Evolutionary conservation across 2,329 filamentous ascomycete species (phyloP).

Genomic region (Penicillium sp.): DNA sequence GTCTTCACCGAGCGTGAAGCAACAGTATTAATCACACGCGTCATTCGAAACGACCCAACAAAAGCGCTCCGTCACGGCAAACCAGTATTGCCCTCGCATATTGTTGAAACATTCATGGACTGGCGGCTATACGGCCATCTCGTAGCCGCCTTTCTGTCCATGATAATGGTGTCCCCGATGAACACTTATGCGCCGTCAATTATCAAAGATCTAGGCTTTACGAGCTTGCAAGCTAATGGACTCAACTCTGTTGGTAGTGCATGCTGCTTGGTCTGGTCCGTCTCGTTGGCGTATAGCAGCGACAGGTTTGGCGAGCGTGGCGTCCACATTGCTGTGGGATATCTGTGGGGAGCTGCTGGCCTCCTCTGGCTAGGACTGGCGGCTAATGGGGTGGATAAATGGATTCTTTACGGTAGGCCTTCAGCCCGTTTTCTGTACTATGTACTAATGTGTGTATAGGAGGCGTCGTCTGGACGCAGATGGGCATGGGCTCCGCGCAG

Average conservation of each 20-base stretch:
- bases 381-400: slow-evolving; percentile 18
- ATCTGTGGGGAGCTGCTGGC: slow-evolving; percentile 19
- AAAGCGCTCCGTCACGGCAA: slow-evolving; percentile 8
- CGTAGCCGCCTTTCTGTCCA: slow-evolving; percentile 11
- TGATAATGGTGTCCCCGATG: slow-evolving; percentile 15
- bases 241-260: slow-evolving; percentile 47
- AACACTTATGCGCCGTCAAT: slow-evolving; percentile 51
- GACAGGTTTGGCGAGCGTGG: slow-evolving; percentile 18
- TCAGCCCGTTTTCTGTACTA: too few relatives aligned
- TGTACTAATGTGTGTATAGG: slow-evolving; percentile 9
- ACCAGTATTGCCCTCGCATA: slow-evolving; percentile 1
- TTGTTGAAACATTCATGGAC: slow-evolving; percentile 8
- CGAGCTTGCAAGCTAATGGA: slow-evolving; percentile 45
- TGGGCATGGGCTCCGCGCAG: slow-evolving; percentile 18
- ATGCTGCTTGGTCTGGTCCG: slow-evolving; percentile 15
- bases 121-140: slow-evolving; percentile 14
- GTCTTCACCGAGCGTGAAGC: slow-evolving; percentile 18
- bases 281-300: slow-evolving; percentile 19
- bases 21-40: slow-evolving; percentile 13
- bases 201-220: slow-evolving; percentile 49
- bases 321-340: slow-evolving; percentile 20
- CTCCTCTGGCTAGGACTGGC: slow-evolving; percentile 22
- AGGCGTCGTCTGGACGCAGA: slow-evolving; percentile 22
- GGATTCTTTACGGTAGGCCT: slow-evolving; percentile 16
- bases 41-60: slow-evolving; percentile 8